These are phyloP conservation scores for Heliamphora exappendiculata DNA, from an alignment of 148 eudicot species.

Conservation along the genomic window DNA sequence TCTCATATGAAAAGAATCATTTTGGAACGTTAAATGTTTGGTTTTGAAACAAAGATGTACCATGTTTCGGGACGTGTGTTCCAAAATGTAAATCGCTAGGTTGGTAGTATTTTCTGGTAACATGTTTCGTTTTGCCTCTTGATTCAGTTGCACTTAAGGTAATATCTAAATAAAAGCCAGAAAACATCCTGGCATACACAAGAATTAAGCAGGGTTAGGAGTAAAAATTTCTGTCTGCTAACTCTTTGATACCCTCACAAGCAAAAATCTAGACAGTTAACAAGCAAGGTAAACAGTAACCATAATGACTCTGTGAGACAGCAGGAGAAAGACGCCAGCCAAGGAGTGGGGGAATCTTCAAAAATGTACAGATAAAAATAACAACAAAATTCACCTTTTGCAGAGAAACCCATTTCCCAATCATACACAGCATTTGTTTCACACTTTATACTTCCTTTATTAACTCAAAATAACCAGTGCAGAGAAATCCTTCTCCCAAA, in stretches of 20 bases:
- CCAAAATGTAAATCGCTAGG: no score
- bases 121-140: not conserved
- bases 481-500: not conserved
- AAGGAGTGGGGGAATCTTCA: not conserved
- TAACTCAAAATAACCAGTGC: not conserved
- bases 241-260: not conserved
- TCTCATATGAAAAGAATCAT: no score
- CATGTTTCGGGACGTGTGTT: no score
- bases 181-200: not conserved
- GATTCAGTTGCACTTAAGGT: not conserved
- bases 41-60: no score
- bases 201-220: not conserved
- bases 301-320: not conserved
- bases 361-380: not conserved
- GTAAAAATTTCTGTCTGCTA: not conserved
- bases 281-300: not conserved
- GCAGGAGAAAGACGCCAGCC: no score
- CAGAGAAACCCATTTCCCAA: no score
- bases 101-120: no score
- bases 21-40: no score
- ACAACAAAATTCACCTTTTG: not conserved
- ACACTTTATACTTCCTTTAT: not conserved
- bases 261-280: not conserved
- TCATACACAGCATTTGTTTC: no score
- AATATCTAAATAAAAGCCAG: not conserved